phyloP scores from a whole-genome alignment of 2,329 filamentous ascomycete species.

The Rhinocladiella mackenziei region DNA sequence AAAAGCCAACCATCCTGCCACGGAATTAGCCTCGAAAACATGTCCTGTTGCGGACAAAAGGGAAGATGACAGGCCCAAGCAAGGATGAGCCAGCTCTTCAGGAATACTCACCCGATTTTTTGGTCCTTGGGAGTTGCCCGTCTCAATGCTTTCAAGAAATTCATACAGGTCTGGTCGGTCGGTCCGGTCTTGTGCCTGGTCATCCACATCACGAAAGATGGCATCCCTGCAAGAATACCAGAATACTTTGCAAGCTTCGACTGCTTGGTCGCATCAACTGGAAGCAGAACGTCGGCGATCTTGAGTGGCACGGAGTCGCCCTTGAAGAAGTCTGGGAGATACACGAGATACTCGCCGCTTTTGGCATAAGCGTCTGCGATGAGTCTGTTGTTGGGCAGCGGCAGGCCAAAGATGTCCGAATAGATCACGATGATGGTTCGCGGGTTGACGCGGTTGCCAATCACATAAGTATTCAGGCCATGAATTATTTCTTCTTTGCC shows the following conservation, averaged over 20 bases:
- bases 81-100: no score
- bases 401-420: slow-evolving; percentile 55
- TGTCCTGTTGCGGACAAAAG: no score
- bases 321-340: slow-evolving; percentile 62
- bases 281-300: slow-evolving; percentile 53
- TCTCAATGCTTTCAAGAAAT: slow-evolving; percentile 52
- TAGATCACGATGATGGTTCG: slow-evolving; percentile 53
- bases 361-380: slow-evolving; percentile 54
- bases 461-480: slow-evolving; percentile 49
- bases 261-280: slow-evolving; percentile 57
- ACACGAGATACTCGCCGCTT: slow-evolving; percentile 49
- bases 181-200: slow-evolving; percentile 53
- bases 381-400: slow-evolving; percentile 51
- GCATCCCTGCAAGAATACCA: slow-evolving; percentile 36
- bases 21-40: no score
- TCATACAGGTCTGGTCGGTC: slow-evolving; percentile 51
- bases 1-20: slow-evolving; percentile 60
- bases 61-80: no score
- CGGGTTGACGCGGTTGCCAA: slow-evolving; percentile 37
- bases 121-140: slow-evolving; percentile 43
- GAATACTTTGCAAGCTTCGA: slow-evolving; percentile 39
- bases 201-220: slow-evolving; percentile 51
- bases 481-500: slow-evolving; percentile 48
- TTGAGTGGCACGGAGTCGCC: slow-evolving; percentile 59
- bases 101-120: slow-evolving; percentile 50